Evolutionary conservation across 1,284 basidiomycete species (phyloP), one percentile per base, ranked within the genome.

Genomic region (Leccinum griseonigrum): DNA sequence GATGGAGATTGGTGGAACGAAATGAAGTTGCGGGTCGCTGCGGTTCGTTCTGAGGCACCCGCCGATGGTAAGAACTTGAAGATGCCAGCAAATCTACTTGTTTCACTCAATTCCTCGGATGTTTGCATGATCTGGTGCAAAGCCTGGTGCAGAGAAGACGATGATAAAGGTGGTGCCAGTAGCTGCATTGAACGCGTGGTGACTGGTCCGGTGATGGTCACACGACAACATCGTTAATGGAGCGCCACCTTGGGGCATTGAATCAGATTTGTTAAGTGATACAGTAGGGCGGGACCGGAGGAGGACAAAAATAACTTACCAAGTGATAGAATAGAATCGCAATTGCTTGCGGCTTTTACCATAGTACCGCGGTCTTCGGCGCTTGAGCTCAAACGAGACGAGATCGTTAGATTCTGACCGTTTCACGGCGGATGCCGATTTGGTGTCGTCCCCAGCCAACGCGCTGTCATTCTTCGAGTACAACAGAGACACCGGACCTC

Each of bases 1-100:
- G 3, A 28, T 26, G 26, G 58, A 31, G 64, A 67, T 63, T 43
- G 38, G 13, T 43, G 13, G 43, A 55, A 38, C 51, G 29, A 59
- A 34, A 38, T 36, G 22, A 48, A 14, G 46, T 18, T 34, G 53
- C 32, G 18, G 53, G 13, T 22, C 32, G 18, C 8, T 8, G 51
- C 26, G 31, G 13, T 5, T 26, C 10, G 7, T 26, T 22, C 18
- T 22, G 22, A 14, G 22, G 22, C 11, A 18, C 46, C 46, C 46
- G 11, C 26, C 26, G 26, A 13, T 14, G 16, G 16, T 31, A 26
- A 18, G 16, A 28, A 26, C 26, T 18, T 3, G 34, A 40, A 14
- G 26, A 14, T 16, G 26, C 54, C 14, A 26, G 54, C 36, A 13
- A 13, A 14, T 50, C 22, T 50, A 50, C 46, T 22, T 14, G 46